A percentile compares a stretch with the other conserved stretches of the same genome.
phyloP scores from a whole-genome alignment of 176 grass and related monocot genomes.

The Bromus sterilis region DNA sequence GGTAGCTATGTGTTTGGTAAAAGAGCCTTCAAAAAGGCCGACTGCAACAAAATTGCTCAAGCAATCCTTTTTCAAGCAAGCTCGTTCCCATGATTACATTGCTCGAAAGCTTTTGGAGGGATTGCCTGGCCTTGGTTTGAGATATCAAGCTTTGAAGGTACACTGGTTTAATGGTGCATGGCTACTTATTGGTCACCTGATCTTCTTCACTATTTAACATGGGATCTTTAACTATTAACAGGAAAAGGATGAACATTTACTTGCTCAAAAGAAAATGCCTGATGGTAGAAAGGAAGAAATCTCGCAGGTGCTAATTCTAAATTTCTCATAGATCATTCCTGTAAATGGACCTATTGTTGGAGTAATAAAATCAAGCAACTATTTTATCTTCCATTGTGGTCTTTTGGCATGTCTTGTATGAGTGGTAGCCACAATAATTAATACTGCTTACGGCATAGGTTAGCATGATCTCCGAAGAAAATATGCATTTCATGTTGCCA shows the following conservation, averaged over 20 bases:
- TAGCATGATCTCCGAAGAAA: not conserved
- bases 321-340: slow-evolving; percentile 12
- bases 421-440: not conserved
- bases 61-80: slow-evolving; percentile 96
- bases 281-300: slow-evolving; percentile 89
- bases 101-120: slow-evolving; percentile 79
- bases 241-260: slow-evolving; percentile 85
- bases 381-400: not conserved
- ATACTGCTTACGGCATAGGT: not conserved
- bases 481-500: not conserved
- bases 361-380: not conserved
- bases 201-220: slow-evolving; percentile 12
- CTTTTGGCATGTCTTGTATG: not conserved
- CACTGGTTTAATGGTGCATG: slow-evolving; percentile 3
- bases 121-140: slow-evolving; percentile 69
- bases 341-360: not conserved
- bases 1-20: slow-evolving; percentile 90
- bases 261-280: slow-evolving; percentile 97
- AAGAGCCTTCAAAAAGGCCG: slow-evolving; percentile 87
- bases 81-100: slow-evolving; percentile 75
- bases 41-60: slow-evolving; percentile 70
- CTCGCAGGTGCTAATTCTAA: slow-evolving; percentile 65
- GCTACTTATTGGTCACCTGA: slow-evolving; percentile 7
- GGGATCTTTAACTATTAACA: slow-evolving; percentile 18
- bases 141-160: slow-evolving; percentile 96